Base-by-base conservation (phyloP, 257 asterid genomes). In the Primulina huaijiensis region DNA sequence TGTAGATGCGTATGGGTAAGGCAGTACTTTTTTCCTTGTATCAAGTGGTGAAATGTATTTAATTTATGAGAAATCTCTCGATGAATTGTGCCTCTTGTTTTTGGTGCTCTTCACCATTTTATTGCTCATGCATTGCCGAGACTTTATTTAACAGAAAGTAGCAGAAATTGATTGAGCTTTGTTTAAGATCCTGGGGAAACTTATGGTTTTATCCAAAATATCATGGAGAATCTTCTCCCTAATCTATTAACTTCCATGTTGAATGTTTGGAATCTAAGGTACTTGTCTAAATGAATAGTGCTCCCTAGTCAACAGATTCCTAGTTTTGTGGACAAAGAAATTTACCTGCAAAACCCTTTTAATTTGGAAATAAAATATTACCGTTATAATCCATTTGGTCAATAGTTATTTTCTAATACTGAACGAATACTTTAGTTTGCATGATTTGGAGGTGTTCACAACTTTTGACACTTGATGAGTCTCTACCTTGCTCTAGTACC, bases 1-100 rank as follows among this genome's bases (percentile, higher is more conserved):
- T 84, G 98, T 94, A 74, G 97, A 94, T 87, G 99, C 99, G 43
- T 94, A 94, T 68, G 99, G 99, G 99, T 91, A 82, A 86, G 92
- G 75, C 75, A 25, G 59, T 61, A 35, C 12, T 63, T 8, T 53
- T 70, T 68, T 60, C 9, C 38, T 60, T 68, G 46, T 52, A 53
- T 69, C 34, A 34, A 64, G 66, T 14, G 56, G 40, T 57, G 7
- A 64, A 35, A 56, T 78, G 40, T 53, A 52, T 59, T 67, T 67
- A 46, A 25, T 53, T 27, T 17, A 30, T 21, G 29, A 37, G 70
- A 50, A 38, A 29, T 23, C 12, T 8, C 55, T 2, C 6, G 46
- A 38, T 38, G 50, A 11, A 11, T 43, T 9, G 53, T 43, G 53
- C 6, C 53, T 12, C 9, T 11, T 43, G 53, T 43, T 43, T 31